phyloP scores from a whole-genome alignment of 2,329 filamentous ascomycete genomes.

The Elsinoe necatrix region DNA sequence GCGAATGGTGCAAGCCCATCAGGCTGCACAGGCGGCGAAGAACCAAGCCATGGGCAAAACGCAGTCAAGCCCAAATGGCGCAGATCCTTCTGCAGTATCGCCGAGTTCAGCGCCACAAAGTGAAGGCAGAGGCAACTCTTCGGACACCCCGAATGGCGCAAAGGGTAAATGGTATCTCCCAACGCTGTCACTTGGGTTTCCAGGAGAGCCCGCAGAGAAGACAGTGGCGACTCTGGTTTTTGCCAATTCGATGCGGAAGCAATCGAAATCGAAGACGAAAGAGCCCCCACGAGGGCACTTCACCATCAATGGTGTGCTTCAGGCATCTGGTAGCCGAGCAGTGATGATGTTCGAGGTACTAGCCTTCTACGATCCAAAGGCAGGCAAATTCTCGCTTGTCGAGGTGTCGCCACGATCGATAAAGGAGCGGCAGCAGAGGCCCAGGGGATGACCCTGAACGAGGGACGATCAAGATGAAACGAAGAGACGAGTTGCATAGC shows the following conservation, averaged over 20 bases:
- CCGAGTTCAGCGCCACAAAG: background rate
- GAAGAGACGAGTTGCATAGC: constrained; percentile 14
- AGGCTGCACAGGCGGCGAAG: constrained; percentile 18
- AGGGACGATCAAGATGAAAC: constrained; percentile 4
- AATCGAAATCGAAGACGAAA: constrained; percentile 16
- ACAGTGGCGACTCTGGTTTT: constrained; percentile 13
- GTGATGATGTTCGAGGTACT: constrained; percentile 38
- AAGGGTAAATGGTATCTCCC: constrained; percentile 11
- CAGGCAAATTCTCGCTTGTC: constrained; percentile 30
- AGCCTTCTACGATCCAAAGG: constrained; percentile 39
- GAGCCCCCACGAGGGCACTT: constrained; percentile 39
- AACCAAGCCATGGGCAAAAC: constrained; percentile 16
- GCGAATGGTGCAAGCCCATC: constrained; percentile 25
- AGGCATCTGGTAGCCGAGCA: constrained; percentile 37
- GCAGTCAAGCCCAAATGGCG: constrained; percentile 18
- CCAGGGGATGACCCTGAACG: constrained; percentile 32
- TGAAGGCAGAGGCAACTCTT: constrained; percentile 2
- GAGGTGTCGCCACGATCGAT: constrained; percentile 25
- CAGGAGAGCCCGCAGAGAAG: constrained; percentile 11
- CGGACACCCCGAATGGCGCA: background rate
- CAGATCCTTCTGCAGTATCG: constrained; percentile 3
- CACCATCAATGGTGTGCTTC: constrained; percentile 38
- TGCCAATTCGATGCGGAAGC: constrained; percentile 26
- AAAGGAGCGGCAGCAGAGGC: constrained; percentile 32
- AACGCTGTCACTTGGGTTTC: background rate